phyloP scores from a whole-genome alignment of 352 stramenopile genomes.

The Phytophthora cactorum region DNA sequence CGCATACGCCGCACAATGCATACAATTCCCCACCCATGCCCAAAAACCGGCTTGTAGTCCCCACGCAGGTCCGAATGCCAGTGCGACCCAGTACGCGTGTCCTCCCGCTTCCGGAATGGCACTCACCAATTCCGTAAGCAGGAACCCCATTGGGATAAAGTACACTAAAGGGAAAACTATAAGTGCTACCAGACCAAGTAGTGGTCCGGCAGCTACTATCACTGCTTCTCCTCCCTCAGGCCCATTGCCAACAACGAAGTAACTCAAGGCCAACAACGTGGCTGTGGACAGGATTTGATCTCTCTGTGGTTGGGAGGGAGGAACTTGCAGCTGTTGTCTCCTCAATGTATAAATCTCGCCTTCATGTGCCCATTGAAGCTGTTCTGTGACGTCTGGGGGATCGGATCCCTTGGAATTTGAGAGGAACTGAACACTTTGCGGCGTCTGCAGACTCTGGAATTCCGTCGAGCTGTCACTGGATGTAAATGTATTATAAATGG shows the following conservation, averaged over 20 bases:
- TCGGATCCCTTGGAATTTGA: conserved; percentile 2
- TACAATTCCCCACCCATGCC: conserved; percentile 81
- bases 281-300: conserved; percentile 43
- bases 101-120: conserved; percentile 56
- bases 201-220: conserved; percentile 51
- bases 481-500: conserved; percentile 8
- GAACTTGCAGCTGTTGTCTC: conserved; percentile 9
- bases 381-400: not conserved
- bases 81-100: conserved; percentile 72
- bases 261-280: conserved; percentile 57
- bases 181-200: conserved; percentile 43
- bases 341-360: conserved; percentile 4
- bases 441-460: conserved; percentile 17
- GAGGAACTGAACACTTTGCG: conserved; percentile 12
- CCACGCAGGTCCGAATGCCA: conserved; percentile 69
- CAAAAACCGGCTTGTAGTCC: conserved; percentile 85
- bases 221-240: conserved; percentile 52
- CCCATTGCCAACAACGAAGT: conserved; percentile 58
- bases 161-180: conserved; percentile 51
- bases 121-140: conserved; percentile 56
- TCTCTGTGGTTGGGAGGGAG: conserved; percentile 6
- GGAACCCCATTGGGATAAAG: conserved; percentile 53
- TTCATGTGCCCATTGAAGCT: conserved; percentile 7
- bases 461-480: conserved; percentile 4
- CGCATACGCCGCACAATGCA: conserved; percentile 78